Evolutionary conservation across 257 asterid genomes (phyloP), one percentile per base, ranked within the genome.

Genomic region (Capsicum baccatum): DNA sequence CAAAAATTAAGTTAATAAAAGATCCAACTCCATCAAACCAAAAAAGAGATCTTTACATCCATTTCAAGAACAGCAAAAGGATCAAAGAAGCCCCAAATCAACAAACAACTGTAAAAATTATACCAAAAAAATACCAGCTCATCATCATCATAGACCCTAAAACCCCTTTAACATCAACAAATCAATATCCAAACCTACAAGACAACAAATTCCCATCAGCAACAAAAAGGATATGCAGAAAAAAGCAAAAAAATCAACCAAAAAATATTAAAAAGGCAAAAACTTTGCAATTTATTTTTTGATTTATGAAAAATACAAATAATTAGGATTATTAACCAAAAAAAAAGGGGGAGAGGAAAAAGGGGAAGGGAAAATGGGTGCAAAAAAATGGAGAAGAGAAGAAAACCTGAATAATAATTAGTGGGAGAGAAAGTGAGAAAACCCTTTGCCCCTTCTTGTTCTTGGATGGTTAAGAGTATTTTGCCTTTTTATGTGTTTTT

Each of bases 401-500:
- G 58, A 71, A 69, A 78, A 78, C 82, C 82, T 78, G 82, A 39
- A 76, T 54, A 78, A 54, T 54, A 54, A 78, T 55, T 78, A 78
- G 82, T 78, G 82, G 64, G 82, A n/a, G 64, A 78, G 64, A 78
- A 54, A 78, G 82, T 78, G 82, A 78, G 82, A 78, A 71, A 78
- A 78, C 82, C 82, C 64, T 54, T 54, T 78, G 64, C 64, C 82
- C 50, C 64, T 78, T 78, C 26, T 76, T 52, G 81, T 33, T 78
- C 82, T 78, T 78, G 82, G 82, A 78, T 78, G 82, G 82, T 78
- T 54, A 78, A 17, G 50, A 78, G 48, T 54, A 78, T 14, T 26
- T 78, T 78, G 82, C 82, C 48, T 52, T 78, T 52, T 78, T 52
- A 19, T 63, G 15, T 21, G 1, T 63, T 26, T 39, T 39, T 4